Evolutionary conservation across 2,329 filamentous ascomycete genomes (phyloP), one percentile per base, ranked within the genome.

Genomic region (Epicoccum sorghinum): DNA sequence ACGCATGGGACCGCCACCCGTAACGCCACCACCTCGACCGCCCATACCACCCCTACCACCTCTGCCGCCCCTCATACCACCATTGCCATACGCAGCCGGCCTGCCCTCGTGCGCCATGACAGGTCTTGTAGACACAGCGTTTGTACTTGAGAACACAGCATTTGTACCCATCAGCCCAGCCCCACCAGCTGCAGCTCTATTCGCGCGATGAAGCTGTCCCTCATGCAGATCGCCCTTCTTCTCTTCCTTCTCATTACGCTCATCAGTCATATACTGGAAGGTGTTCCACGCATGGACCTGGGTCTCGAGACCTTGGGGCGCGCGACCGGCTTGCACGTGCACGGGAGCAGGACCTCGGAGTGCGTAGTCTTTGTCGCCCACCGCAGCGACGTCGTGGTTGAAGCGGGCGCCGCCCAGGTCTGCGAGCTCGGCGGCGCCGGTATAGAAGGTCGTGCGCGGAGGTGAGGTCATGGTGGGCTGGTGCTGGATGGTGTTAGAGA

Each of bases 181-280:
- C 35, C 47, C 55, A 1, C 57, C 58, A n/a, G 51, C 22, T 6
- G 66, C 71, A 9, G 59, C 67, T 39, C 70, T 29, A 47, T 74
- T 73, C 51, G 56, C 55, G n/a, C 71, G 64, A 61, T 73, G 69
- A 54, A 74, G 41, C 54, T 68, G 64, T 1, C 71, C 71, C 7
- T 66, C 69, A 42, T 74, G 71, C 39, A 74, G 41, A 47, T 72
- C 65, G n/a, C 67, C 70, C 59, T 74, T 73, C 36, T 67, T 50
- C 53, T 70, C 70, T 46, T 69, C 69, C 5, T 60, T 59, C 25
- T 52, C 57, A 45, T 72, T 44, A 0, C 59, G 48, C 30, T 73
- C 69, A 7, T 58, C 59, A 0, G 62, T 66, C 2, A 62, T 69
- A 47, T 60, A 68, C 36, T 64, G 60, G 42, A 72, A 64, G 2